Evolutionary conservation across 306 rosid genomes (phyloP).

Genomic region (Calophaca sinica): DNA sequence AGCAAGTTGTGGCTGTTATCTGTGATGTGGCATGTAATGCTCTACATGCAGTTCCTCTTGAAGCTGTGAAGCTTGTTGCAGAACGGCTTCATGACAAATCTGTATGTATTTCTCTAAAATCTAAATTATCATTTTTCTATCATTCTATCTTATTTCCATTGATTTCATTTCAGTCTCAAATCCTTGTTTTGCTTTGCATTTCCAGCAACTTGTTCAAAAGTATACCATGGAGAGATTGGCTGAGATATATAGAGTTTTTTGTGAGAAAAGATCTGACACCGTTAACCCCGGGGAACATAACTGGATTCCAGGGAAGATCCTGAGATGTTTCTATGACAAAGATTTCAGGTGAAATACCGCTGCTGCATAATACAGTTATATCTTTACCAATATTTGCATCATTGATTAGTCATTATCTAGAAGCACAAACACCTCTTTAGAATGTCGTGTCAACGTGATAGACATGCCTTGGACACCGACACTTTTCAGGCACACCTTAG

Average conservation of each 20-base stretch:
- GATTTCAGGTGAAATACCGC: conserved; percentile 80
- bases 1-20: conserved; percentile 94
- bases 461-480: too few relatives aligned
- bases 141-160: conserved; percentile 30
- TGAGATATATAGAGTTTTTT: conserved; percentile 73
- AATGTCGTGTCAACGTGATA: too few relatives aligned
- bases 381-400: conserved; percentile 35
- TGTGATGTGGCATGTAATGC: conserved; percentile 82
- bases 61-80: conserved; percentile 82
- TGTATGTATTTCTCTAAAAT: conserved; percentile 59
- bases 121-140: conserved; percentile 20
- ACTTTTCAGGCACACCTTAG: too few relatives aligned
- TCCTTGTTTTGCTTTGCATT: conserved; percentile 47
- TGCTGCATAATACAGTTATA: conserved; percentile 26
- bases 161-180: conserved; percentile 39
- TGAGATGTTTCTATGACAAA: conserved; percentile 90
- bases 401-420: too few relatives aligned
- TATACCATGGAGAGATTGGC: conserved; percentile 93
- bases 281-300: conserved; percentile 59
- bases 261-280: conserved; percentile 64
- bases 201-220: conserved; percentile 87
- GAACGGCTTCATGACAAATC: conserved; percentile 95
- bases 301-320: conserved; percentile 96
- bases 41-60: conserved; percentile 65
- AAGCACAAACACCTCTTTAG: too few relatives aligned